Base-by-base conservation (phyloP, 2,329 filamentous ascomycete genomes). In the Diaporthe capsici region DNA sequence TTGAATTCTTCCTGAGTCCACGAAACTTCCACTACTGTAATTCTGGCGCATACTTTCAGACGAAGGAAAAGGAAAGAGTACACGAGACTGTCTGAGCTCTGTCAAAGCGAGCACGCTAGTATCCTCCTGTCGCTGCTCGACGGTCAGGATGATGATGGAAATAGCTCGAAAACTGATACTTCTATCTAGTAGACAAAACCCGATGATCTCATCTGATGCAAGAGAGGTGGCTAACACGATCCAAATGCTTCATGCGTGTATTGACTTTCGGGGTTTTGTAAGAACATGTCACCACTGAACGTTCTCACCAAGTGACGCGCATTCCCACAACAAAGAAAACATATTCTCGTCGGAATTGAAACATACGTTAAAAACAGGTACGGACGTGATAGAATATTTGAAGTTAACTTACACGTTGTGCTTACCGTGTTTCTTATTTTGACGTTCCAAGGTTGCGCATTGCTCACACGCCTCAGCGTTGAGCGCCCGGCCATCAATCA, bases 131-230 rank as follows among this genome's bases (percentile, higher is more conserved):
- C 17, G 44, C 20, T 22, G 44, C 20, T 8, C 1, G 17, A 1
- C 37, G 6, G 1, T 0, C n/a, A 7, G 3, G 47, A 7, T 3
- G 4, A 1, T 6, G 2, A n/a, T 51, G 22, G 1, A 20, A 51
- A 51, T n/a, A n/a, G 22, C 22, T 51, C 10, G 12, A 10, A n/a
- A 2, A 1, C 22, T n/a, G 22, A 12, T 10, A 3, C 7, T 1
- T 51, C 9, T 49, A 4, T 20, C 44, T 49, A 22, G 22, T 49
- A 51, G 20, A n/a, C 22, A n/a, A 13, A 7, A 37, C 10, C 2
- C 9, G 6, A 13, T n/a, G 20, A 17, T 13, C 22, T 22, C 10
- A 1, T 3, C n/a, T 60, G 57, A 39, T 60, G 20, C 20, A 15
- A 60, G 4, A 22, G 15, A 47, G 6, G 17, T 47, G 17, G 17